Evolutionary conservation across 768 basidiomycete genomes (phyloP), one percentile per base, ranked within the genome.

Genomic region (Daedaleopsis sinensis): DNA sequence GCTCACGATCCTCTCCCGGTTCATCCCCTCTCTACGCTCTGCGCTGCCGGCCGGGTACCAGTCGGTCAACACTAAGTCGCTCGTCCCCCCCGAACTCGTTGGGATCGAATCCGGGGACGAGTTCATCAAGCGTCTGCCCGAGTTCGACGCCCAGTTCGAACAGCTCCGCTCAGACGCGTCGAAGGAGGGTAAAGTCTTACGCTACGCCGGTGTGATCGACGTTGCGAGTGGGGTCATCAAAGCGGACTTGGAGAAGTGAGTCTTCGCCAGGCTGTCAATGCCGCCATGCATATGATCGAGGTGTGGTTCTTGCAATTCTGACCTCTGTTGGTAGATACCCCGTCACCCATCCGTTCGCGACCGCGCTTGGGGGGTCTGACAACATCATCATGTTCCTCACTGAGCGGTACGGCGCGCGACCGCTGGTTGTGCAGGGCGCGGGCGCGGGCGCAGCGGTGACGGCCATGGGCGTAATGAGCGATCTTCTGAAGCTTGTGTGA

Each of bases 311-410:
- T 32, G 5, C 16, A 38, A 55, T 48, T 5, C 51, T n/a, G 49
- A 32, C 27, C 27, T 32, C 27, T 32, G 4, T 32, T 36, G 39
- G 16, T 36, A 98, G 96, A 73, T 99, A 98, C 73, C 85, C 94
- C 5, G 81, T 78, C 24, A 84, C 87, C 16, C 97, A 99, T 73
- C 91, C 97, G 1, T 98, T 99, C 70, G 96, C 96, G 4, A 96
- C 96, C 1, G 92, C 96, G 1, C 84, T 99, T 15, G 92, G 94
- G 21, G 97, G 96, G 0, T 94, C 94, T 21, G 97, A 99, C 75
- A 98, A 98, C 73, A 98, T 99, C 71, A 85, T 99, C 72, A 92
- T 97, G 81, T 98, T 98, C 84, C 91, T 94, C 72, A 98, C 96
- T 0, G 88, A 91, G 70, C 82, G 97, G 44, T 99, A 99, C 71